phyloP scores from a whole-genome alignment of 495 filamentous ascomycete genomes.

The Lepraria neglecta region DNA sequence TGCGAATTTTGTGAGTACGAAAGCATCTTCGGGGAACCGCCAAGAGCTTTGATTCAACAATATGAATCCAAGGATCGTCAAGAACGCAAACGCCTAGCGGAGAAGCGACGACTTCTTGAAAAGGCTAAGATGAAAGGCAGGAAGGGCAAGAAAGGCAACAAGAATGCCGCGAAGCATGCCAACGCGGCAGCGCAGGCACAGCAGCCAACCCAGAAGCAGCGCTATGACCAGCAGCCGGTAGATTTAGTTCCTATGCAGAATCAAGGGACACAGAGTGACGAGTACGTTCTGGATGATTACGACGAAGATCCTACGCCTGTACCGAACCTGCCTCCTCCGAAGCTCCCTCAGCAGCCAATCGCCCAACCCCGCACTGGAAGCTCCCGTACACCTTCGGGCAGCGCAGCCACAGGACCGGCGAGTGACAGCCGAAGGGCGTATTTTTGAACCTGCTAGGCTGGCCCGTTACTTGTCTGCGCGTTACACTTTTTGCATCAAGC shows the following conservation, averaged over 20 bases:
- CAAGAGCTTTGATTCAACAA: conserved; percentile 76
- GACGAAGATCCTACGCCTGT: conserved; percentile 47
- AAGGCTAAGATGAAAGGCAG: conserved; percentile 93
- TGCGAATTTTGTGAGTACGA: conserved; percentile 93
- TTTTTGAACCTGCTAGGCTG: background rate
- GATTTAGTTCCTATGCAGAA: conserved; percentile 41
- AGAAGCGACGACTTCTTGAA: conserved; percentile 78
- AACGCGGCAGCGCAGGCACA: conserved; percentile 25
- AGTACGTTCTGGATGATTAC: conserved; percentile 49
- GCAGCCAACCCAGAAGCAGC: conserved; percentile 38
- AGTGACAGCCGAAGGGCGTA: background rate
- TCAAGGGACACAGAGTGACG: conserved; percentile 46
- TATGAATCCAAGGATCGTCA: conserved; percentile 93
- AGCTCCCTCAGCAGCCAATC: conserved; percentile 27
- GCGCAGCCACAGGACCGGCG: background rate
- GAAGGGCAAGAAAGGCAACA: conserved; percentile 68
- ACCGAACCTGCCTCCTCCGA: conserved; percentile 32
- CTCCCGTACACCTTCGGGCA: conserved; percentile 15
- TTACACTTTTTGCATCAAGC: background rate
- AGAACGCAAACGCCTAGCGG: conserved; percentile 70
- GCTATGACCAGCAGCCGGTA: conserved; percentile 40
- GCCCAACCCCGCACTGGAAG: conserved; percentile 13
- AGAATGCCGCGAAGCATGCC: conserved; percentile 52
- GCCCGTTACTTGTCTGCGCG: background rate
- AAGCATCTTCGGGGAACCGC: conserved; percentile 74